Conservation (phyloP, 2,329 filamentous ascomycete species). For the Paradendryphiella salina region DNA sequence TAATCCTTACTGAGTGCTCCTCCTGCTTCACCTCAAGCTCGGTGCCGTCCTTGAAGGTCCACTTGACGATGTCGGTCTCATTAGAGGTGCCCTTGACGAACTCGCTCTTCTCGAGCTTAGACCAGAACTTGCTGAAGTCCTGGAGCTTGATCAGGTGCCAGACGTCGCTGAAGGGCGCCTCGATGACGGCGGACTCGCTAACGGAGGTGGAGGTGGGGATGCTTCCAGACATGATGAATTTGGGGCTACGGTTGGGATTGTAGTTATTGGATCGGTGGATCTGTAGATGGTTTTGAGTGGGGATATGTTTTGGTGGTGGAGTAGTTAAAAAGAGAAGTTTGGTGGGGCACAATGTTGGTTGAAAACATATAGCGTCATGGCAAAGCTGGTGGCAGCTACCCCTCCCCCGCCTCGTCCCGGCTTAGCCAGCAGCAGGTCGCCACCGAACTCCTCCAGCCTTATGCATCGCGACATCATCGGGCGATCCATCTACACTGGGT, state of each 20-base stretch:
- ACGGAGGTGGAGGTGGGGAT: constrained; percentile 71
- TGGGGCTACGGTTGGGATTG: constrained; percentile 10
- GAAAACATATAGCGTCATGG: constrained; percentile 23
- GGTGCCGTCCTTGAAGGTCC: constrained; percentile 71
- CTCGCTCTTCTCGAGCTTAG: constrained; percentile 63
- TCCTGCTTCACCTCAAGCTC: constrained; percentile 74
- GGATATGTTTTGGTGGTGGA: constrained; percentile 6
- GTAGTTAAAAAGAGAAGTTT: constrained; percentile 19
- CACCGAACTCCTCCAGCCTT: constrained; percentile 15
- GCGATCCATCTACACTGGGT: neutral
- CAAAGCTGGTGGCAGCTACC: constrained; percentile 22
- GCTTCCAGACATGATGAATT: constrained; percentile 29
- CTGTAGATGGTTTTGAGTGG: neutral
- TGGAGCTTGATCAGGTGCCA: constrained; percentile 77
- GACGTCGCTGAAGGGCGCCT: constrained; percentile 66
- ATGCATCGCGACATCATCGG: neutral
- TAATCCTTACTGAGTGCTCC: constrained; percentile 66
- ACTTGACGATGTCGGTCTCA: constrained; percentile 70
- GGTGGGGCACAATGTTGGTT: constrained; percentile 20
- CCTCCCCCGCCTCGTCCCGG: constrained; percentile 29
- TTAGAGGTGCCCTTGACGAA: constrained; percentile 63
- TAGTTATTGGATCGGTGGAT: neutral
- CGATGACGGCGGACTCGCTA: constrained; percentile 68
- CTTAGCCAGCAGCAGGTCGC: constrained; percentile 18
- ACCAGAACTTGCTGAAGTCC: constrained; percentile 70